Evolutionary conservation across 768 basidiomycete species (phyloP).

Genomic region (Collybia mongolica): DNA sequence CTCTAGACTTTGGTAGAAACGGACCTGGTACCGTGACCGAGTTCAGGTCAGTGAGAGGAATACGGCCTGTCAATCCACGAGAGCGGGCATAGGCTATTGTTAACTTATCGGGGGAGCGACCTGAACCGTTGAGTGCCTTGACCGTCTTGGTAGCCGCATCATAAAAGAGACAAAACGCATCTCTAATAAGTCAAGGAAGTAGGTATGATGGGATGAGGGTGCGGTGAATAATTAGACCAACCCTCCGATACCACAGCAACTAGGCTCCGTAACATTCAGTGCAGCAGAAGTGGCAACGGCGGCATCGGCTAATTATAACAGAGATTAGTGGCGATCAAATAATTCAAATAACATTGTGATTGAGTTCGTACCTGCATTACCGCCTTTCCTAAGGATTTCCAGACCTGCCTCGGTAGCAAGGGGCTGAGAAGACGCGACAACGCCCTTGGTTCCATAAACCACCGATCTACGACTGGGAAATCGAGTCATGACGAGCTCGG

Average conservation of each 20-base stretch:
- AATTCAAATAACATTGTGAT: too few relatives aligned
- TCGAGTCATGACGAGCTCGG: constrained; percentile 61
- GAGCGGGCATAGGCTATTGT: constrained; percentile 68
- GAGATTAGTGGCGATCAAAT: neutral
- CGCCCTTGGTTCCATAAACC: constrained; percentile 82
- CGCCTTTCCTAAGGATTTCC: constrained; percentile 88
- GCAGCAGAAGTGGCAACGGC: constrained; percentile 94
- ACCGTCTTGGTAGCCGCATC: constrained; percentile 81
- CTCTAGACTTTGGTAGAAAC: constrained; percentile 3
- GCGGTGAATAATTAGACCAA: constrained; percentile 29
- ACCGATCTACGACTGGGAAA: constrained; percentile 87
- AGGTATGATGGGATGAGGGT: neutral
- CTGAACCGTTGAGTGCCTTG: constrained; percentile 91
- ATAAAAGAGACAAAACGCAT: constrained; percentile 92
- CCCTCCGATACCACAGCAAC: constrained; percentile 92
- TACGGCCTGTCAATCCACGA: constrained; percentile 69
- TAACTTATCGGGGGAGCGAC: constrained; percentile 79
- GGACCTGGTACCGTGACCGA: constrained; percentile 86
- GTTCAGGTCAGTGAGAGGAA: constrained; percentile 82
- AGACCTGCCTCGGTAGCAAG: constrained; percentile 89
- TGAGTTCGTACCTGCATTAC: constrained; percentile 76
- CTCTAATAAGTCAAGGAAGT: constrained; percentile 38
- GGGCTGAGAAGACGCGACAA: constrained; percentile 89
- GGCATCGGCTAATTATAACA: constrained; percentile 67
- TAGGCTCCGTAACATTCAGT: constrained; percentile 88